Conservation (phyloP, 2,329 filamentous ascomycete species). For the Cladobotryum mycophilum region DNA sequence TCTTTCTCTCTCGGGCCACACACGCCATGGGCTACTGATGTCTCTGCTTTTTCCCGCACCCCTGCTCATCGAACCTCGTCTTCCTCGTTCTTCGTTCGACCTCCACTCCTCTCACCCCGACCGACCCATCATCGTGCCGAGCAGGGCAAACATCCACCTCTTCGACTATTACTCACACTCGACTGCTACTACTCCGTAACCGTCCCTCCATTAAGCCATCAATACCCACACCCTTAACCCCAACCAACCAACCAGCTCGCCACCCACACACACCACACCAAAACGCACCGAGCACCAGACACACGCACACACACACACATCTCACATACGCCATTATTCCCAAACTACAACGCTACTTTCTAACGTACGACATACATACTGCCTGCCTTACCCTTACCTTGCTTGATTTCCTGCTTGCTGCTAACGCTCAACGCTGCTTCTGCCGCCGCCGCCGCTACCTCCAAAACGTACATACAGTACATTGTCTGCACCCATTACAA, state of each 20-base stretch:
- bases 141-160: not conserved
- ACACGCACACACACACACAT: constrained; percentile 1
- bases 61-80: not conserved
- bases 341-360: constrained; percentile 9
- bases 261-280: no score
- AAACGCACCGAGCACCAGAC: not conserved
- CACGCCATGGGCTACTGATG: not conserved
- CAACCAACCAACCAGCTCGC: no score
- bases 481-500: constrained; percentile 5
- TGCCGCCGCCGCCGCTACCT: constrained; percentile 3
- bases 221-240: not conserved
- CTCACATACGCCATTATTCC: not conserved
- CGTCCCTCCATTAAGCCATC: constrained; percentile 10
- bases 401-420: no score
- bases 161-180: not conserved
- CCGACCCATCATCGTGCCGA: not conserved
- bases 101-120: constrained; percentile 13
- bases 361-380: constrained; percentile 13
- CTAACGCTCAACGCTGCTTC: not conserved
- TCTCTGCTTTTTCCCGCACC: not conserved
- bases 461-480: not conserved
- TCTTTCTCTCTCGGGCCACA: not conserved
- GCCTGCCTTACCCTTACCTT: not conserved
- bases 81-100: constrained; percentile 19
- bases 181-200: not conserved